phyloP scores from a whole-genome alignment of 2,329 filamentous ascomycete species.

The Arachnomyces sp. region DNA sequence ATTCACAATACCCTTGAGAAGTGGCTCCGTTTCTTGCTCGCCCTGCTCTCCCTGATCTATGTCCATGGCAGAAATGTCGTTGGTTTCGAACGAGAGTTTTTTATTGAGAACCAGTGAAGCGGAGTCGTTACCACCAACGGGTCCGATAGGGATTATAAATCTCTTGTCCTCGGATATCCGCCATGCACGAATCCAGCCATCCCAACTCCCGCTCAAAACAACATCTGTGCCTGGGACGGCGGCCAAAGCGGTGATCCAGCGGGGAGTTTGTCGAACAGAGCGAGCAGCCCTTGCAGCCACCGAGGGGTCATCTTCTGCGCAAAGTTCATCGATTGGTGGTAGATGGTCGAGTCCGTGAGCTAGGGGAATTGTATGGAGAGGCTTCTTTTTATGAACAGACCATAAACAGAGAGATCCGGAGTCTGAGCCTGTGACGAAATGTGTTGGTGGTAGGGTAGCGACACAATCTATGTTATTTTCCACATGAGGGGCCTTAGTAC shows the following conservation, averaged over 20 bases:
- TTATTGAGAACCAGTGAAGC: conserved; percentile 19
- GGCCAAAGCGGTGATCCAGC: conserved; percentile 84
- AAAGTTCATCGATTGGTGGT: conserved; percentile 59
- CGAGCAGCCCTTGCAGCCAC: conserved; percentile 39
- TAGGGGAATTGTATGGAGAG: conserved; percentile 67
- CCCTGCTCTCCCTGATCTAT: conserved; percentile 15
- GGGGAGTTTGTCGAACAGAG: conserved; percentile 54
- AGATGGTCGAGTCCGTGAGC: conserved; percentile 80
- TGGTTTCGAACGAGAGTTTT: conserved; percentile 22
- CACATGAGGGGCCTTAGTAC: conserved; percentile 43
- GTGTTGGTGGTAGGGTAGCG: conserved; percentile 77
- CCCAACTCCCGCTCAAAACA: conserved; percentile 89
- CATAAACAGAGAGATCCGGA: conserved; percentile 82
- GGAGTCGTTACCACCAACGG: conserved; percentile 43
- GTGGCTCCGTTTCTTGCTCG: conserved; percentile 21
- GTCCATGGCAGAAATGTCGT: conserved; percentile 19
- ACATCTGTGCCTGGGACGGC: conserved; percentile 86
- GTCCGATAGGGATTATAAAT: conserved; percentile 64
- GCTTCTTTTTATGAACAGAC: conserved; percentile 91
- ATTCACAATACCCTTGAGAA: conserved; percentile 73
- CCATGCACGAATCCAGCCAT: conserved; percentile 82
- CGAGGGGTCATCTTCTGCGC: conserved; percentile 61
- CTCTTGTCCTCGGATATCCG: conserved; percentile 74
- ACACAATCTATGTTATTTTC: conserved; percentile 89
- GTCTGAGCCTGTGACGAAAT: conserved; percentile 92